Conservation (phyloP, 331 rosid species). For the Malus hybrid region DNA sequence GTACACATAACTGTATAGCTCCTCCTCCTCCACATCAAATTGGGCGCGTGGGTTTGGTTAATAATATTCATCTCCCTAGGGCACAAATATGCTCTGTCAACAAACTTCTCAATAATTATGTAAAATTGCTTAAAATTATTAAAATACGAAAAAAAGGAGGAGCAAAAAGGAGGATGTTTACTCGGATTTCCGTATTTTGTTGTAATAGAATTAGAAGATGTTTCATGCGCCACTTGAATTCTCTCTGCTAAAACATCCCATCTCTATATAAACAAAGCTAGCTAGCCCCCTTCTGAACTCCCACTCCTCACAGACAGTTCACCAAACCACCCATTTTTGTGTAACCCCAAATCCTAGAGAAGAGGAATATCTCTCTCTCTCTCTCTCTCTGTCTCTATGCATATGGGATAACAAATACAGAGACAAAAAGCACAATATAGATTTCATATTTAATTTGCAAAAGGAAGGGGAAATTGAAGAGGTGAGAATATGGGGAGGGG, state of each 20-base stretch:
- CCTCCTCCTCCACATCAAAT: background rate
- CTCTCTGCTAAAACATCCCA: background rate
- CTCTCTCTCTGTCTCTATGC: background rate
- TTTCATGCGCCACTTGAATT: conserved; percentile 11
- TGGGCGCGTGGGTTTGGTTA: conserved; percentile 15
- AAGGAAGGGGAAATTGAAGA: background rate
- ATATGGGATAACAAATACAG: background rate
- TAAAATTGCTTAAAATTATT: background rate
- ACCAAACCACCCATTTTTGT: conserved; percentile 15
- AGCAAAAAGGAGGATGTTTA: conserved; percentile 21
- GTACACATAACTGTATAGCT: no score
- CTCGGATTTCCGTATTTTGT: conserved; percentile 38
- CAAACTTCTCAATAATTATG: no score
- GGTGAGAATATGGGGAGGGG: conserved; percentile 69
- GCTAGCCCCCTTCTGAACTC: conserved; percentile 5
- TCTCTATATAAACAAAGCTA: conserved; percentile 1
- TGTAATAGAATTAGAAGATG: conserved; percentile 22
- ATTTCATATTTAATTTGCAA: background rate
- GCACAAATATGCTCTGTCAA: no score
- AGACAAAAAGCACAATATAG: background rate
- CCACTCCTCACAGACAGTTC: conserved; percentile 17
- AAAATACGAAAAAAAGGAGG: background rate
- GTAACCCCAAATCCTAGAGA: background rate
- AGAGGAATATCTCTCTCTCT: background rate
- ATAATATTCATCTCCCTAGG: background rate